phyloP scores from a whole-genome alignment of 805 yeast genomes.

The Lipomyces yamadae region DNA sequence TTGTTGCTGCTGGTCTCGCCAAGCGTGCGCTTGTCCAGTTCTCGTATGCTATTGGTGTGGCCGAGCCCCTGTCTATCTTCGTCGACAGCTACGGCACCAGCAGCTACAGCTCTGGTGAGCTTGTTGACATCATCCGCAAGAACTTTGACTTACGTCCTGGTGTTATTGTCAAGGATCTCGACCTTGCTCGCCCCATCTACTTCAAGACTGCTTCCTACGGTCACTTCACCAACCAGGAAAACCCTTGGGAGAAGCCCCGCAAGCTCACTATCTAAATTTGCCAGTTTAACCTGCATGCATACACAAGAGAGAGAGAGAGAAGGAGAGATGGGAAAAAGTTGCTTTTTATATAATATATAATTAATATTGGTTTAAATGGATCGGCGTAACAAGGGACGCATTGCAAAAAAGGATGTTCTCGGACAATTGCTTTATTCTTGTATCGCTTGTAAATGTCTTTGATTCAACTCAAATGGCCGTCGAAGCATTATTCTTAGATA shows the following conservation, averaged over 20 bases:
- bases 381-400: background rate
- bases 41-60: conserved; percentile 99
- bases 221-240: conserved; percentile 98
- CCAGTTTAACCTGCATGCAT: conserved; percentile 1
- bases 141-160: conserved; percentile 99
- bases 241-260: conserved; percentile 97
- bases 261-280: conserved; percentile 47
- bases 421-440: background rate
- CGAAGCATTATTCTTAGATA: background rate
- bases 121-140: conserved; percentile 86
- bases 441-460: background rate
- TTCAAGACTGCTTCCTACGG: conserved; percentile 99
- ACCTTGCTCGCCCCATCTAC: conserved; percentile 98
- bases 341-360: background rate
- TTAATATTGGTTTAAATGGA: background rate
- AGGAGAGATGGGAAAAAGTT: background rate
- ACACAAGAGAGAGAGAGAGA: background rate
- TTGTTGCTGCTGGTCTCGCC: conserved; percentile 92
- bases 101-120: conserved; percentile 82
- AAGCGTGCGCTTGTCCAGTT: conserved; percentile 97
- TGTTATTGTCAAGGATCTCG: conserved; percentile 94
- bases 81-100: conserved; percentile 99
- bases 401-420: background rate
- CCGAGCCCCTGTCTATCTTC: conserved; percentile 97
- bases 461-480: background rate